Base-by-base conservation (phyloP, 2,329 filamentous ascomycete genomes). In the Pseudomassariella vexata region DNA sequence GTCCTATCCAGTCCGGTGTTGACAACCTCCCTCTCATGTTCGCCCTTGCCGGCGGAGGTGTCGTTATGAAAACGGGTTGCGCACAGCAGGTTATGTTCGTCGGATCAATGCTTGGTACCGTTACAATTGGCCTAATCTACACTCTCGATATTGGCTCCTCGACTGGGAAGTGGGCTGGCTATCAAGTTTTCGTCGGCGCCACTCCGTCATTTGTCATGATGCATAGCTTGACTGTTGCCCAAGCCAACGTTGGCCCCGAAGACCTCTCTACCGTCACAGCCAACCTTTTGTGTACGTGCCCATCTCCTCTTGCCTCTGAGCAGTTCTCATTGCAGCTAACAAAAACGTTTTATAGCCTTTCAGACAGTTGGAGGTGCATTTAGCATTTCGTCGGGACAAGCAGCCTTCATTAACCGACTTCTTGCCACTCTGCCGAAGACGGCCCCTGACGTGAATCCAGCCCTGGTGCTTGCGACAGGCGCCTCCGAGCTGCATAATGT, bases 401-500 rank as follows among this genome's bases (percentile, higher is more conserved):
- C 51, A 1, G 51, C 55, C 1, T 60, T 65, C 22, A 40, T 56
- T 3, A 63, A 61, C 30, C 32, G 33, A 3, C 26, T 59, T 6
- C 36, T 52, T 3, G 34, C 19, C 0, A 45, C 38, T 2, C 16
- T 47, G 14, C 32, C 50, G 2, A 37, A 22, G 0, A 42, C 40
- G 2, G 54, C 53, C 2, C 61, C 61, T 0, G 44, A 21, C 7
- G 46, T 62, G 14, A 41, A 57, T 32, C 50, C 58, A 1, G 19
- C 30, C 1, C 14, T 28, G 3, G 50, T 69, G 2, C 38, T 65
- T 5, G 36, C 39, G 2, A 58, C 58, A 0, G 66, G 66, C 9
- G 63, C 65, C 1, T 76, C 76, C 0, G 61, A 71, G 36, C 55
- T 85, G 20, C 65, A 70, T 36, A 15, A 27, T 5, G 55, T 55